Conservation (phyloP, 2,329 filamentous ascomycete genomes). For the Xylaria sp. region DNA sequence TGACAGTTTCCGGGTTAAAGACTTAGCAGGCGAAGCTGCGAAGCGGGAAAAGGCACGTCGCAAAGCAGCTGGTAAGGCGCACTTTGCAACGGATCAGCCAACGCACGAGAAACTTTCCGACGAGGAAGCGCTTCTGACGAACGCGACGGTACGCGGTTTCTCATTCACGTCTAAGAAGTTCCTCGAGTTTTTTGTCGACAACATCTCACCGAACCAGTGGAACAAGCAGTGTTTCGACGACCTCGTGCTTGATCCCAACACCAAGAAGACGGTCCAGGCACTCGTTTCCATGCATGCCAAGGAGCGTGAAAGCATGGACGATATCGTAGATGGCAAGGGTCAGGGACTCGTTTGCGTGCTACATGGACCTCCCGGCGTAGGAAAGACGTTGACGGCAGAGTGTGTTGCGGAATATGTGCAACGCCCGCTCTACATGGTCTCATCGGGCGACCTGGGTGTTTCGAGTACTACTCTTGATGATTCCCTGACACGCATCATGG, state of each 20-base stretch:
- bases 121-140: slow-evolving; percentile 45
- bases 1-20: slow-evolving; percentile 41
- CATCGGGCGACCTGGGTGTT: slow-evolving; percentile 49
- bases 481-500: slow-evolving; percentile 47
- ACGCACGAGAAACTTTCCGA: slow-evolving; percentile 45
- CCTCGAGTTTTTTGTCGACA: slow-evolving; percentile 47
- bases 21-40: slow-evolving; percentile 31
- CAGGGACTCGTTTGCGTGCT: slow-evolving; percentile 59
- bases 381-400: slow-evolving; percentile 55
- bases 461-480: slow-evolving; percentile 43
- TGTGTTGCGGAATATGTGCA: slow-evolving; percentile 53
- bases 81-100: slow-evolving; percentile 41
- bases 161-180: slow-evolving; percentile 49
- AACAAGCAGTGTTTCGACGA: slow-evolving; percentile 41
- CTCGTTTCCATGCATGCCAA: slow-evolving; percentile 38
- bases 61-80: slow-evolving; percentile 38
- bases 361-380: slow-evolving; percentile 59
- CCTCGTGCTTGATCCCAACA: slow-evolving; percentile 37
- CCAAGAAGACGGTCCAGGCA: slow-evolving; percentile 41
- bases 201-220: slow-evolving; percentile 39
- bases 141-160: slow-evolving; percentile 48
- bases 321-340: slow-evolving; percentile 42
- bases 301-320: slow-evolving; percentile 33
- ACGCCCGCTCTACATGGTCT: slow-evolving; percentile 52
- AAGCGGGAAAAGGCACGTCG: slow-evolving; percentile 36